phyloP scores from a whole-genome alignment of 1,284 basidiomycete genomes.

The Cryptococcus sp. region DNA sequence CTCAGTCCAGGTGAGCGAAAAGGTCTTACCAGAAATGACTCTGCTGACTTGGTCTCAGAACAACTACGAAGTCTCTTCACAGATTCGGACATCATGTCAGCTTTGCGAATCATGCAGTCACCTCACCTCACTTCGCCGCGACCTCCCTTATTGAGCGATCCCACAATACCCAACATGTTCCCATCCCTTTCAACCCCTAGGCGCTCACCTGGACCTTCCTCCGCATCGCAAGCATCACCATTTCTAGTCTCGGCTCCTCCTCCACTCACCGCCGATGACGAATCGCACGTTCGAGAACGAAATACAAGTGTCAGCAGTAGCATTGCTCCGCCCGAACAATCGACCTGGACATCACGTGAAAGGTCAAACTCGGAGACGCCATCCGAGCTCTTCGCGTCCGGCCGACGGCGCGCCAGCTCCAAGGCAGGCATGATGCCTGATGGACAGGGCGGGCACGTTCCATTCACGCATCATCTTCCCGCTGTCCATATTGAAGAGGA shows the following conservation, averaged over 20 bases:
- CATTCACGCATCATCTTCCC: conserved; percentile 42
- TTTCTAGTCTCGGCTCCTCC: conserved; percentile 45
- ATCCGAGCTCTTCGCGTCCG: background rate
- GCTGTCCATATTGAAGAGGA: conserved; percentile 20
- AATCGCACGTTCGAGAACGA: conserved; percentile 12
- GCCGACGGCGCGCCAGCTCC: conserved; percentile 14
- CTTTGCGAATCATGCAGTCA: conserved; percentile 34
- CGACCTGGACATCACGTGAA: conserved; percentile 11
- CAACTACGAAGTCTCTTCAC: conserved; percentile 43
- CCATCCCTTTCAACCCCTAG: conserved; percentile 11
- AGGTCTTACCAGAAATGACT: background rate
- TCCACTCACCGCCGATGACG: conserved; percentile 27
- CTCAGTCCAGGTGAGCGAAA: conserved; percentile 33
- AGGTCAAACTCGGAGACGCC: conserved; percentile 7
- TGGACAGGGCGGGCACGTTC: conserved; percentile 35
- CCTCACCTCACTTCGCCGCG: conserved; percentile 13
- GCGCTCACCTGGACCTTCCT: background rate
- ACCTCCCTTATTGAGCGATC: conserved; percentile 5
- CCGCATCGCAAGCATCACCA: conserved; percentile 16
- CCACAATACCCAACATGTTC: conserved; percentile 7
- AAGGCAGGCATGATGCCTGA: conserved; percentile 13
- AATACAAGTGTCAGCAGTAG: conserved; percentile 11
- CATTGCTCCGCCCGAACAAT: conserved; percentile 6
- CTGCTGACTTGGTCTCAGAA: conserved; percentile 20
- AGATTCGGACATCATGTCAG: conserved; percentile 42